Evolutionary conservation across 768 basidiomycete species (phyloP).

Genomic region (Piloderma croceum): DNA sequence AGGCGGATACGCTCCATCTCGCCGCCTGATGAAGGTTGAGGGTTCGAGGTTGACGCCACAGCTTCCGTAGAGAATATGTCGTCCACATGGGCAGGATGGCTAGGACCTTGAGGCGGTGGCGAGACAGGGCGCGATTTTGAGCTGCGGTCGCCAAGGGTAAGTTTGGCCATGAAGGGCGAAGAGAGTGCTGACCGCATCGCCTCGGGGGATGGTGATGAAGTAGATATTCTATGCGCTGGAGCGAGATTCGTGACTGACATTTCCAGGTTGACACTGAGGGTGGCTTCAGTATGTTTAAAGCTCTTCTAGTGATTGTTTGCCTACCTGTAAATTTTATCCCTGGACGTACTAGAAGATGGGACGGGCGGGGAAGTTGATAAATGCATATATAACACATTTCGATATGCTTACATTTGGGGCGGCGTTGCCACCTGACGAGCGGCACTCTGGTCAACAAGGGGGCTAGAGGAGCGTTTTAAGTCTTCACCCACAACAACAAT

Average conservation of each 20-base stretch:
- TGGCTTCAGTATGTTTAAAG: too few species aligned
- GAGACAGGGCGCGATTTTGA: constrained; percentile 6
- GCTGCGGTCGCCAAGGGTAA: constrained; percentile 13
- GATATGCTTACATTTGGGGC: too few species aligned
- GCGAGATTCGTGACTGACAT: constrained; percentile 7
- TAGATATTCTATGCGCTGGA: neutral
- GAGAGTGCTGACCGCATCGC: constrained; percentile 20
- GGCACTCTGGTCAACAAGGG: too few species aligned
- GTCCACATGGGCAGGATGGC: constrained; percentile 6
- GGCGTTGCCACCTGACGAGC: too few species aligned
- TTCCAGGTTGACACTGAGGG: too few species aligned
- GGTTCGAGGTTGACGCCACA: constrained; percentile 1
- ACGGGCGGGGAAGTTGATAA: too few species aligned
- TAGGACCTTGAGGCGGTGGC: constrained; percentile 6
- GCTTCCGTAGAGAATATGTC: constrained; percentile 13
- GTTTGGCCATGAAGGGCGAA: constrained; percentile 26
- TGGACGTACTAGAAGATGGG: too few species aligned
- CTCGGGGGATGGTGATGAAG: constrained; percentile 12
- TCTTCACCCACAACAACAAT: too few species aligned
- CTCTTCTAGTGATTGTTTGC: too few species aligned
- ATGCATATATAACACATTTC: too few species aligned
- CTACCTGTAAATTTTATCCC: too few species aligned
- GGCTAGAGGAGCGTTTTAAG: too few species aligned
- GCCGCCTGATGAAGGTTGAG: constrained; percentile 17
- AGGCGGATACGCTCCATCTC: constrained; percentile 59